Base-by-base conservation (phyloP, 148 eudicot genomes). In the Amaranthus cruentus region DNA sequence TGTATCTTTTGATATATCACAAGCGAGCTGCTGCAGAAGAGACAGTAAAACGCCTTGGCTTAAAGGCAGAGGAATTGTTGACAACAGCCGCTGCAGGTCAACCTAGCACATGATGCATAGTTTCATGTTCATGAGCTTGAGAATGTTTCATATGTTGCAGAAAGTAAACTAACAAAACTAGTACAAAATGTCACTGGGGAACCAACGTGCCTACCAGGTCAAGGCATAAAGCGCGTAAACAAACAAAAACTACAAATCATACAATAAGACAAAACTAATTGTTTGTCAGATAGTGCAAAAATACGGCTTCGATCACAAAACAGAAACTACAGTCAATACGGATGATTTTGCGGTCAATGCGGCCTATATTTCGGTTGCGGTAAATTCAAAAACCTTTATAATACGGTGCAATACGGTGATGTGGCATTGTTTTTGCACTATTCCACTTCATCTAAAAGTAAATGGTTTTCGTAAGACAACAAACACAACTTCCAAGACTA, bases 21-120 rank as follows among this genome's bases (percentile, higher is more conserved):
- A 95, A 18, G 99, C 87, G 70, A 92, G 81, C 77, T 95, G 99
- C 83, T 95, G 99, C 55, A 95, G 87, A 65, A 95, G 93, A n/a
- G 99, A 91, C 13, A 95, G 92, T 57, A 95, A 76, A 13, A 95
- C 97, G 55, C 97, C 97, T 80, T 92, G 99, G 77, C 89, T 91
- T 84, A 95, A 74, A 9, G 99, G 96, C 56, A 85, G 71, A 38
- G 97, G 91, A 60, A 73, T 74, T 69, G 71, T 69, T 3, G 87
- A 76, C 77, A 92, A 64, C 14, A 92, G 77, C 67, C 85, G 74
- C 70, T 83, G 89, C 70, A 92, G 78, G 68, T 96, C 97, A 61
- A 92, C 97, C 99, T 92, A 83, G 6, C 53, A 58, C 3, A 62
- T 18, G 5, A 38, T 42, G 2, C 12, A 62, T 38, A 9, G 38